Conservation (phyloP, 1,139 yeast genomes). For the Kurtzmaniella natalensis region DNA sequence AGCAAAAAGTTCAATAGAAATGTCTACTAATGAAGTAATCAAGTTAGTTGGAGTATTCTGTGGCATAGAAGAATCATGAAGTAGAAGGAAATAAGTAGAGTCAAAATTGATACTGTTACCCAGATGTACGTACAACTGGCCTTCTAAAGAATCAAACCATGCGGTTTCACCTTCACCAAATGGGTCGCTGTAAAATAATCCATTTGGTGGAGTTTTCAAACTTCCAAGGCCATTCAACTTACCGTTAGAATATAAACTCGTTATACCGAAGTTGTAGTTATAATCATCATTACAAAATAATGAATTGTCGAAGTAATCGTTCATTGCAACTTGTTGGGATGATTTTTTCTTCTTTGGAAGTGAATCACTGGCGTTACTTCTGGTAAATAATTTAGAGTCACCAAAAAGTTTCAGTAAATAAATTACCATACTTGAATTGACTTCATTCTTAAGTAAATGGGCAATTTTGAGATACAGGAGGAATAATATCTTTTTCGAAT, state of each 20-base stretch:
- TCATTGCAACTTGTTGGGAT: constrained; percentile 9
- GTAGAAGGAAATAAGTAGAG: constrained; percentile 26
- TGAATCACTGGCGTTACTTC: constrained; percentile 6
- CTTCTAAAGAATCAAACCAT: constrained; percentile 6
- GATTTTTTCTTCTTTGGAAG: constrained; percentile 4
- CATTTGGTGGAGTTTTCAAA: background rate
- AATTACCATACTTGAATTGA: constrained; percentile 39
- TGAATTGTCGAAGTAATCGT: constrained; percentile 21
- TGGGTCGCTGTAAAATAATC: constrained; percentile 4
- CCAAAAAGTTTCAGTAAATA: constrained; percentile 37
- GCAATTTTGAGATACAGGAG: constrained; percentile 31
- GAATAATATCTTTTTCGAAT: constrained; percentile 31
- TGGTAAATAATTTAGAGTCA: constrained; percentile 33
- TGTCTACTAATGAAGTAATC: constrained; percentile 61
- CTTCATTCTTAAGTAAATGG: constrained; percentile 28
- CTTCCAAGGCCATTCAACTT: background rate
- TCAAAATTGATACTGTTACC: constrained; percentile 32
- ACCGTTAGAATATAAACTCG: constrained; percentile 18
- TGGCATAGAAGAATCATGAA: constrained; percentile 22
- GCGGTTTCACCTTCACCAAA: background rate
- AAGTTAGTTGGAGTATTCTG: constrained; percentile 27
- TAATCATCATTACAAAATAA: constrained; percentile 30
- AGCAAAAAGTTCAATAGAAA: constrained; percentile 74
- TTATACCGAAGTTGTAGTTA: constrained; percentile 36
- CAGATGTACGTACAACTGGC: background rate